Base-by-base conservation (phyloP, 2,329 filamentous ascomycete genomes). In the Aureobasidium musti region DNA sequence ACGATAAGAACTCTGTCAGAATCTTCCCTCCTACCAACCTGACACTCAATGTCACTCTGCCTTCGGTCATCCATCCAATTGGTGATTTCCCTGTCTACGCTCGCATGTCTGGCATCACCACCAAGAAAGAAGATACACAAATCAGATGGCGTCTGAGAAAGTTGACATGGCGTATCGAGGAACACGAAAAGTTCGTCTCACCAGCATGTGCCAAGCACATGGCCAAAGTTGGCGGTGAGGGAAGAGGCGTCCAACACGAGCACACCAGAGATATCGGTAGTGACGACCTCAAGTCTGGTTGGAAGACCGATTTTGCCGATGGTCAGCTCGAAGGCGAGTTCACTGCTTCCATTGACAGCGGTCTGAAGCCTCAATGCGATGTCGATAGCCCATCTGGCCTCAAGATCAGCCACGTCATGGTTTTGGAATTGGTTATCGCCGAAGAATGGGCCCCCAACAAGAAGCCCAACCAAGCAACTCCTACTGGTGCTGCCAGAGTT, bases 21-120 rank as follows among this genome's bases (percentile, higher is more conserved):
- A 91, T 98, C 74, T 99, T 99, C 79, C 95, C 94, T 56, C 94
- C 95, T 0, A 99, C 95, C 71, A 95, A 96, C 79, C 89, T 99
- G 73, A 93, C 91, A 71, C 91, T 92, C 67, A 89, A 88, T 74
- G 90, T 95, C 69, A 88, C 91, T 73, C 89, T 96, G 70, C 89
- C 89, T 54, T 87, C 91, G 43, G 87, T 96, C 70, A 88, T 97
- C 69, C 89, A 97, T 79, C 92, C 94, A 5, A 91, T 93, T 68
- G 91, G 91, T 73, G 87, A 86, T 73, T 94, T 96, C 79, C 89
- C 84, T 13, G 84, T 97, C 59, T 84, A 87, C 53, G 88, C 97
- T 79, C 88, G 89, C 63, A 85, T 99, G 70, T 91, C 93, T 69
- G 94, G 94, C n/a, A 87, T 97, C 64, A 87, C 92, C 49, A 89